Conservation (phyloP, 2,329 filamentous ascomycete species). For the Aspergillus sp. region DNA sequence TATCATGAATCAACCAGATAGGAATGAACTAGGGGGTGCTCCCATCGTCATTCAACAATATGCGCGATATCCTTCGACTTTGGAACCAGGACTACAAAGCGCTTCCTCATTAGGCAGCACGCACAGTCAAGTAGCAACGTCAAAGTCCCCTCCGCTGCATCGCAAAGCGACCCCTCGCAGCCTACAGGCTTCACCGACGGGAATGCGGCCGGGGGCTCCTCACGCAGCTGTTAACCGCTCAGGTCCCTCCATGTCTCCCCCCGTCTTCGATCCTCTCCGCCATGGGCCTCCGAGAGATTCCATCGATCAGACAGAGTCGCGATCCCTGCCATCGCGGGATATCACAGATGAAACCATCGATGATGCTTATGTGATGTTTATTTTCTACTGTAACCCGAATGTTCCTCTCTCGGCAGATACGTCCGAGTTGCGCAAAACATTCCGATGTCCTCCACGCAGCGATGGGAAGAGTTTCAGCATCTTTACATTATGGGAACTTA, state of each 20-base stretch:
- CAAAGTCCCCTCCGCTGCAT: constrained; percentile 35
- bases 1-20: constrained; percentile 26
- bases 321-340: constrained; percentile 62
- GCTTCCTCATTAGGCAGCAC: constrained; percentile 36
- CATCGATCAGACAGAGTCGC: constrained; percentile 43
- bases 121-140: constrained; percentile 29
- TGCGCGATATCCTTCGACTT: constrained; percentile 33
- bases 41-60: constrained; percentile 39
- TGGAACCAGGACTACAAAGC: constrained; percentile 36
- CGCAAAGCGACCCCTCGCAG: constrained; percentile 38
- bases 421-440: constrained; percentile 67
- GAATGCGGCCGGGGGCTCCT: constrained; percentile 27
- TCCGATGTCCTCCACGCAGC: constrained; percentile 77
- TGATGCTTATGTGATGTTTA: constrained; percentile 78
- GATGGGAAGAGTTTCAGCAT: constrained; percentile 83
- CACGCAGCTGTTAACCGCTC: constrained; percentile 26
- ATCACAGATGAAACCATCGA: constrained; percentile 71
- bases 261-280: constrained; percentile 30
- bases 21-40: constrained; percentile 22
- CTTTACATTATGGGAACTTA: constrained; percentile 72
- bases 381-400: constrained; percentile 86
- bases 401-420: constrained; percentile 70
- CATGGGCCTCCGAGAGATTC: constrained; percentile 29
- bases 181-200: constrained; percentile 37
- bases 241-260: constrained; percentile 41